Base-by-base conservation (phyloP, 2,329 filamentous ascomycete genomes). In the Epichloe aotearoae region DNA sequence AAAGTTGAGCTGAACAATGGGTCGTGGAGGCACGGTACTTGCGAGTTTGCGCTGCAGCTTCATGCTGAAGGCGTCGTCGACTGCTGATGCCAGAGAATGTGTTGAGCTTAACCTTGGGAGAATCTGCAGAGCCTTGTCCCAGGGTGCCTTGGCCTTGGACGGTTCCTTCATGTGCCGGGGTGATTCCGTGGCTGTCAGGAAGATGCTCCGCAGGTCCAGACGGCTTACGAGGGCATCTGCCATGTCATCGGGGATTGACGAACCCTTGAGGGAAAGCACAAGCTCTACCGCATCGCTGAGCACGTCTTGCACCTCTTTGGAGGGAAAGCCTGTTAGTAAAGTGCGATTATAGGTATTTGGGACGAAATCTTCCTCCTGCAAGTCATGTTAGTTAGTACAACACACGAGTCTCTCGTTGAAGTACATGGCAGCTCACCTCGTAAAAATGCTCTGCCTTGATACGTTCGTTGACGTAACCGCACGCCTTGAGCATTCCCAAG, bases 321-420 rank as follows among this genome's bases (percentile, higher is more conserved):
- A 66, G 15, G 78, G 71, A 52, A 91, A 74, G 14, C 75, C 69
- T 26, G 82, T 79, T 6, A 97, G 74, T 1, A 98, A 72, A 12
- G 80, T 81, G 38, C 90, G 80, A 57, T 89, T 85, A 63, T 93
- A 97, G 0, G 90, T 86, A 64, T 95, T 89, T 6, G 88, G 90
- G 19, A 94, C 88, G 63, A 98, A 96, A 62, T 98, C 93, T 67
- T 98, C 93, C 68, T 98, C 93, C 83, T 91, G 34, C 44, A 50
- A 37, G 6, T 30, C 30, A 30, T 30, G 30, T 30, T 17, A 6
- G 17, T 51, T 23, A 30, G 44, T 36, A 20, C 7, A 30, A 20
- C 7, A 20, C 7, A 30, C 8, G 19, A n/a, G 6, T 26, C 8
- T n/a, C 17, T 20, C 17, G 17, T 17, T 15, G 23, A 17, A 10